A percentile compares a stretch with the other conserved stretches of the same genome.
These are phyloP conservation scores for Canna indica DNA, from an alignment of 176 grass and related monocot genomes.

Conservation along the genomic window DNA sequence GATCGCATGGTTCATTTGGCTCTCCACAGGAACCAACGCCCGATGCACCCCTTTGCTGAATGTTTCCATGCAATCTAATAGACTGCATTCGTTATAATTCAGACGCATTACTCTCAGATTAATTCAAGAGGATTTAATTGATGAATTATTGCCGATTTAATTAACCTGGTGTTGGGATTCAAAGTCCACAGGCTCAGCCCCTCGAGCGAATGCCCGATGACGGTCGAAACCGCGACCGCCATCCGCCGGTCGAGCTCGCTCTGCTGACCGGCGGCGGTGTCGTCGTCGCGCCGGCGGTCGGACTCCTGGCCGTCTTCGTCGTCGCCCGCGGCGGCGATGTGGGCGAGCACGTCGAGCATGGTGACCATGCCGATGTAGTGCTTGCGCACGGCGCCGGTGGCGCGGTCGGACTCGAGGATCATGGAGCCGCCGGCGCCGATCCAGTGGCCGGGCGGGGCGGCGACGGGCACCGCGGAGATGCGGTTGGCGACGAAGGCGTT, in stretches of 20 bases:
- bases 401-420: conserved; percentile 79
- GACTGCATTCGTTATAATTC: conserved; percentile 26
- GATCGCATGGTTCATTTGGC: conserved; percentile 31
- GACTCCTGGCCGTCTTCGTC: no score
- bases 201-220: conserved; percentile 71
- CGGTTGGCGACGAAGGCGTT: conserved; percentile 52
- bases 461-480: conserved; percentile 53
- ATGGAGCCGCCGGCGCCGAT: conserved; percentile 77
- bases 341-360: conserved; percentile 69
- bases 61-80: conserved; percentile 89
- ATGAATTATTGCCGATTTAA: neutral
- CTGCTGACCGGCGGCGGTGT: neutral
- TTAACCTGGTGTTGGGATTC: conserved; percentile 57
- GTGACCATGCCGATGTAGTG: conserved; percentile 96
- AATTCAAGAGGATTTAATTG: neutral
- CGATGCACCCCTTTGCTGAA: conserved; percentile 87
- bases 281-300: no score
- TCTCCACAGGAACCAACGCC: conserved; percentile 72
- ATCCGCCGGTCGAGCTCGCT: conserved; percentile 40
- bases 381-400: conserved; percentile 70
- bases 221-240: conserved; percentile 60
- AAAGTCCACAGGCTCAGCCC: conserved; percentile 82
- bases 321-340: conserved; percentile 43
- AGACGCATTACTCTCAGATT: no score
- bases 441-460: conserved; percentile 71